Evolutionary conservation across 2,329 filamentous ascomycete genomes (phyloP).

Genomic region (Claviceps africana): DNA sequence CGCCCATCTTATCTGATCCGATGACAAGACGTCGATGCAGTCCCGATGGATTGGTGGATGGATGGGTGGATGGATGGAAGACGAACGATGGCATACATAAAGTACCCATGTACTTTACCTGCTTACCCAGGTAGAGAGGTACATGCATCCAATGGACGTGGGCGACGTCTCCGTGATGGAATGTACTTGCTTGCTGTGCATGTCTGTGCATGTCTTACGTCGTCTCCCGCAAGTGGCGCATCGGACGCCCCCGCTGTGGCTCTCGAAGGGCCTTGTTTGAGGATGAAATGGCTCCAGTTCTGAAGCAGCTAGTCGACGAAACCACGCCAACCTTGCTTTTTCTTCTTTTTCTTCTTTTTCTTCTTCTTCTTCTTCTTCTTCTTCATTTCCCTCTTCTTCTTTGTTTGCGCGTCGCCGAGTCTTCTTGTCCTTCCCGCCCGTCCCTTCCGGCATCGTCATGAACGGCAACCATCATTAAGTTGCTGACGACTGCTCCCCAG

Average conservation of each 20-base stretch:
- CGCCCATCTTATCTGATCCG: neutral
- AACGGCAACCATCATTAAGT: neutral
- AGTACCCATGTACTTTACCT: too few relatives aligned
- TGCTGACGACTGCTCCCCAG: neutral
- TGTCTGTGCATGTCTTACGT: neutral
- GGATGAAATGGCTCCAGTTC: neutral
- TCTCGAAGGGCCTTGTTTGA: neutral
- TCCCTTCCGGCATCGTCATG: neutral
- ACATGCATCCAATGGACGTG: neutral
- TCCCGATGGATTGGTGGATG: too few relatives aligned
- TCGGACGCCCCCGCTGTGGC: constrained; percentile 4
- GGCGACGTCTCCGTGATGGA: neutral
- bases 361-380: neutral
- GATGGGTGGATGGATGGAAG: too few relatives aligned
- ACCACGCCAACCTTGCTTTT: neutral
- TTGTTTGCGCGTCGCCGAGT: neutral
- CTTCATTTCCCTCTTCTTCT: neutral
- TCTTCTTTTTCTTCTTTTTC: neutral
- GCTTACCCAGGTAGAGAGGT: too few relatives aligned
- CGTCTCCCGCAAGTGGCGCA: constrained; percentile 1
- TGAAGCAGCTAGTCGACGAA: neutral
- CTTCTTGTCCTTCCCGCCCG: neutral
- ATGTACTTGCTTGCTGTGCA: too few relatives aligned
- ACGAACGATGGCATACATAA: too few relatives aligned
- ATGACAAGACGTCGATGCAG: neutral